Evolutionary conservation across 2,329 filamentous ascomycete genomes (phyloP), one percentile per base, ranked within the genome.

Genomic region (Apiospora aurea): DNA sequence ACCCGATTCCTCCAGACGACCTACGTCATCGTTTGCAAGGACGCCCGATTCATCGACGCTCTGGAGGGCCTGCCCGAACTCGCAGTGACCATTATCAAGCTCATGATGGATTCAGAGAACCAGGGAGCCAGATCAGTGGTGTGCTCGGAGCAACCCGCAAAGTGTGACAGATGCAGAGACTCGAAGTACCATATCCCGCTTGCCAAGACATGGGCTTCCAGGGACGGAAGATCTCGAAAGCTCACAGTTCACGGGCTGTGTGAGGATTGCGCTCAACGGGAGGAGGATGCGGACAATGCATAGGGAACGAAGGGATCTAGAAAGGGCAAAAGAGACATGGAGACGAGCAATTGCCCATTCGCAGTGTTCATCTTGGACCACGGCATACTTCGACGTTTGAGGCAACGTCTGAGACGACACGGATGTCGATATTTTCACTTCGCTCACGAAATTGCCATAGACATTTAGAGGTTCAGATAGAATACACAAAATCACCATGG

Each of bases 401-500:
- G 34, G 3, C 34, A 34, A 34, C 6, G 34, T 34, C 6, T 34
- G 34, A 34, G 6, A 34, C n/a, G n/a, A n/a, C n/a, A n/a, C n/a
- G n/a, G n/a, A n/a, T n/a, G n/a, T n/a, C n/a, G n/a, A n/a, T n/a
- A n/a, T n/a, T n/a, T n/a, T n/a, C n/a, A n/a, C n/a, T n/a, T n/a
- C n/a, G n/a, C n/a, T n/a, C 18, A 47, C 18, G 46, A 21, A 0
- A 8, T 8, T 10, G 8, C 46, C 46, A n/a, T 47, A 47, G 46
- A 47, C 21, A n/a, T 47, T n/a, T 2, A n/a, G 16, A 7, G 5
- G 2, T n/a, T 47, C 6, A 7, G 46, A n/a, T 8, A 47, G 0
- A 47, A 10, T n/a, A n/a, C 18, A n/a, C n/a, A 0, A 6, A n/a
- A 6, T 2, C 6, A 8, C 6, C 5, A 6, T 47, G 0, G 1